A percentile compares a stretch with the other conserved stretches of the same genome.
Evolutionary conservation across 129 eudicot species (phyloP).

Genomic region (Lactuca sativa): DNA sequence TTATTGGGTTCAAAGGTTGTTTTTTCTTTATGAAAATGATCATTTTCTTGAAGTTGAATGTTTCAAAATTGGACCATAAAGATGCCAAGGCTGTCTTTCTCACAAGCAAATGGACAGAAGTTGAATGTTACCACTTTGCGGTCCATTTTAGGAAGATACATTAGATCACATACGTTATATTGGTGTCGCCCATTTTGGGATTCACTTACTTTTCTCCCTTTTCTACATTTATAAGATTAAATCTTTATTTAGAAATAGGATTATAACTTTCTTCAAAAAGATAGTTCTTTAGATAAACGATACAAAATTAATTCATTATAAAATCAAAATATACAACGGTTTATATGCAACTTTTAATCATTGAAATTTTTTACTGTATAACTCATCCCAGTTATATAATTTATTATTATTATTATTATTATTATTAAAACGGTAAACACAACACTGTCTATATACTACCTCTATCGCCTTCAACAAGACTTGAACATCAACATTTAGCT

Average conservation of each 20-base stretch:
- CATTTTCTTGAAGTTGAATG: constrained; percentile 27
- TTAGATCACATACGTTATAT: constrained; percentile 26
- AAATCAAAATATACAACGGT: no score
- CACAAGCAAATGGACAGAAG: constrained; percentile 37
- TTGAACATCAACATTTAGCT: no score
- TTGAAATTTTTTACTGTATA: no score
- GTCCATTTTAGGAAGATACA: constrained; percentile 23
- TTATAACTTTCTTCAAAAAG: background rate
- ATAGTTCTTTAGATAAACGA: no score
- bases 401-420: no score
- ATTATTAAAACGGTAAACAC: no score
- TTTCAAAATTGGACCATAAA: constrained; percentile 37
- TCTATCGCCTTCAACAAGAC: no score
- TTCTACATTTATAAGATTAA: background rate
- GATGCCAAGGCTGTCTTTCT: constrained; percentile 30
- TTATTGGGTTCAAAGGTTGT: constrained; percentile 11
- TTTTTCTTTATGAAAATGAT: constrained; percentile 9
- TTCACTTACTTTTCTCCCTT: background rate
- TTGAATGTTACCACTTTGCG: constrained; percentile 35
- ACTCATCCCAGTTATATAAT: no score
- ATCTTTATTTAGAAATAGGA: background rate
- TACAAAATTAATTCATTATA: no score
- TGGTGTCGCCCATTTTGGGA: constrained; percentile 42
- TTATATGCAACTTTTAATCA: background rate
- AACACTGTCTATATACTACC: no score